phyloP scores from a whole-genome alignment of 1,139 yeast species.

The Magnusiomyces tetraspermus region DNA sequence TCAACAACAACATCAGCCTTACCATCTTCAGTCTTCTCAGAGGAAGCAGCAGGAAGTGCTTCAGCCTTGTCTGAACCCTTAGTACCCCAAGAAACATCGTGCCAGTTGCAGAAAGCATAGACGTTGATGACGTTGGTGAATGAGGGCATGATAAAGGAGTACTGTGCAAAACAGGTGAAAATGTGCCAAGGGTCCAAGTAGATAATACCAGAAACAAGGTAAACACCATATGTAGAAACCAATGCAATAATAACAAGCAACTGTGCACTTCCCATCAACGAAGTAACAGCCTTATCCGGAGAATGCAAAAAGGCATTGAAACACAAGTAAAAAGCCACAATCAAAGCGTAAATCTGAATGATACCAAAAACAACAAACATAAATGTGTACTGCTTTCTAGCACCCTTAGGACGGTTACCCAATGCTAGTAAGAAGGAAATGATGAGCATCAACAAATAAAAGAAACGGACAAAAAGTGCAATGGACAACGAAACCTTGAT shows the following conservation, averaged over 20 bases:
- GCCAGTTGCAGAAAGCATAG: constrained; percentile 91
- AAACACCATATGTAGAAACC: constrained; percentile 83
- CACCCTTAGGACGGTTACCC: constrained; percentile 38
- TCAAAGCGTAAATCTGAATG: constrained; percentile 34
- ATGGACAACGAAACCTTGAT: constrained; percentile 24
- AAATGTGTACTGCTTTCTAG: constrained; percentile 29
- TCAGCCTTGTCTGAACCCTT: constrained; percentile 70
- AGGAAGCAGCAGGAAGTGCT: constrained; percentile 46
- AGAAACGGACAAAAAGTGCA: constrained; percentile 31
- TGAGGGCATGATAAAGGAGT: constrained; percentile 76
- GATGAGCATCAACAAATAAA: constrained; percentile 31
- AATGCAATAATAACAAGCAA: constrained; percentile 63
- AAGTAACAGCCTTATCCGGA: constrained; percentile 7
- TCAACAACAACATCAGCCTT: constrained; percentile 64
- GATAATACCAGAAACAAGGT: constrained; percentile 55
- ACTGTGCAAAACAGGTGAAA: constrained; percentile 76
- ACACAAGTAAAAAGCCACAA: constrained; percentile 34
- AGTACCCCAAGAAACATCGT: constrained; percentile 98
- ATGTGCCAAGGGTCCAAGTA: constrained; percentile 96
- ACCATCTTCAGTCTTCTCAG: constrained; percentile 50
- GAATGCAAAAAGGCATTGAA: constrained; percentile 27
- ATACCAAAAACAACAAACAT: constrained; percentile 33
- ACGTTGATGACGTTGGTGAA: constrained; percentile 67
- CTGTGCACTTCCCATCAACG: constrained; percentile 21
- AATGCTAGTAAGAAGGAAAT: constrained; percentile 36